Evolutionary conservation across 2,329 filamentous ascomycete species (phyloP).

Genomic region (Diplocarpon rosae): DNA sequence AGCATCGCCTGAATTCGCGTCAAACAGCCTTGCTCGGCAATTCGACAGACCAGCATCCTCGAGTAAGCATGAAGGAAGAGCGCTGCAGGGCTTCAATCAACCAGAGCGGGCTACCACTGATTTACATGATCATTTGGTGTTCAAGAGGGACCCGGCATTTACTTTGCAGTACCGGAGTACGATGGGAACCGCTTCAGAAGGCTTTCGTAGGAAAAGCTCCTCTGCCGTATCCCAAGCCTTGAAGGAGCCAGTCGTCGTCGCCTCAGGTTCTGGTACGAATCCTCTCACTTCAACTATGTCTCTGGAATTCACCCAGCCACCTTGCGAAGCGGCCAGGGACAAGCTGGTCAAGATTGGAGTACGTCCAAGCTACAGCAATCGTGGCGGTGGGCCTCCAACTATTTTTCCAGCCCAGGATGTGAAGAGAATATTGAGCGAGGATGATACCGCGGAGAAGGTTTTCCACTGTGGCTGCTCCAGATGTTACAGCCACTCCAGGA

Average conservation of each 20-base stretch:
- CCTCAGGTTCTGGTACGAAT: not conserved
- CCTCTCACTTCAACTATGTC: not conserved
- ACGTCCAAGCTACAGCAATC: not conserved
- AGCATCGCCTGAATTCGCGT: not conserved
- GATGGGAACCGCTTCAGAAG: not conserved
- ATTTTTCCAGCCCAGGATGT: not conserved
- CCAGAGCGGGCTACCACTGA: not conserved
- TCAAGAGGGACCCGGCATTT: not conserved
- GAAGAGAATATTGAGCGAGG: not conserved
- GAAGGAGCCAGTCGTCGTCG: not conserved
- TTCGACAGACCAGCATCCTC: not conserved
- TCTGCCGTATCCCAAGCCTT: not conserved
- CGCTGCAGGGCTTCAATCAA: not conserved
- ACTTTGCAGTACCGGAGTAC: not conserved
- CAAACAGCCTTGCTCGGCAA: not conserved
- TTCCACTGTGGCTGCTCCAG: not conserved
- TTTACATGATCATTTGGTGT: not conserved
- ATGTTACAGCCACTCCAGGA: not conserved
- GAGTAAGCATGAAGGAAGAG: not conserved
- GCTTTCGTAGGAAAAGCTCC: not conserved
- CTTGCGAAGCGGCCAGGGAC: not conserved
- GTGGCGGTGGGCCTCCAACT: not conserved
- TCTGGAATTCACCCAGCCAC: not conserved
- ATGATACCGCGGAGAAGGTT: not conserved
- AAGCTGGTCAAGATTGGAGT: not conserved